Percentiles rank a stretch among this genome's conserved stretches.
These are phyloP conservation scores for Thalassia testudinum DNA, from an alignment of 116 monocot species.

Conservation along the genomic window DNA sequence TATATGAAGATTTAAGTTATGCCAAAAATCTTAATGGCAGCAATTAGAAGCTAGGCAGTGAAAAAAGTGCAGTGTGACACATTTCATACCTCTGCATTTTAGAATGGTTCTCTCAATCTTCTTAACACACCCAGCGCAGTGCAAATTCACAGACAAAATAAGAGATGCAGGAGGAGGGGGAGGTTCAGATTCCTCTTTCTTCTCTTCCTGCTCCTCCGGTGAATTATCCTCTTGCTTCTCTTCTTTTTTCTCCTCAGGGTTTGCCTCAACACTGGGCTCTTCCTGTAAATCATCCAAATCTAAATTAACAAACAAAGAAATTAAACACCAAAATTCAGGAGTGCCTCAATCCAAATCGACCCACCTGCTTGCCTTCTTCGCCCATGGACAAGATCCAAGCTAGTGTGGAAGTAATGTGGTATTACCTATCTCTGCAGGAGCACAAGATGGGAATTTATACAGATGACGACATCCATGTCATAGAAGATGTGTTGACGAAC, in stretches of 20 bases:
- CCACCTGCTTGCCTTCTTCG: no score
- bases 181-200: constrained; percentile 19
- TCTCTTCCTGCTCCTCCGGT: constrained; percentile 29
- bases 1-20: neutral
- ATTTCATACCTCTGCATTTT: constrained; percentile 62
- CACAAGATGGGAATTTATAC: no score
- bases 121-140: constrained; percentile 77
- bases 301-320: no score
- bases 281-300: constrained; percentile 11
- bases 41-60: neutral
- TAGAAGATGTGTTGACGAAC: no score
- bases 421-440: no score
- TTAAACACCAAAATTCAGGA: no score
- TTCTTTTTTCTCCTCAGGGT: constrained; percentile 32
- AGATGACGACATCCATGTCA: no score
- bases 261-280: constrained; percentile 28
- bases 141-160: constrained; percentile 47
- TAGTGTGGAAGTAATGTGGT: no score
- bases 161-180: constrained; percentile 31
- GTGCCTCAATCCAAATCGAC: no score
- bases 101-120: constrained; percentile 61
- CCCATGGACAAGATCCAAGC: no score
- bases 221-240: constrained; percentile 11
- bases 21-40: neutral
- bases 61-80: neutral